Conservation (phyloP, 768 basidiomycete genomes). For the Cystobasidium onofrii region DNA sequence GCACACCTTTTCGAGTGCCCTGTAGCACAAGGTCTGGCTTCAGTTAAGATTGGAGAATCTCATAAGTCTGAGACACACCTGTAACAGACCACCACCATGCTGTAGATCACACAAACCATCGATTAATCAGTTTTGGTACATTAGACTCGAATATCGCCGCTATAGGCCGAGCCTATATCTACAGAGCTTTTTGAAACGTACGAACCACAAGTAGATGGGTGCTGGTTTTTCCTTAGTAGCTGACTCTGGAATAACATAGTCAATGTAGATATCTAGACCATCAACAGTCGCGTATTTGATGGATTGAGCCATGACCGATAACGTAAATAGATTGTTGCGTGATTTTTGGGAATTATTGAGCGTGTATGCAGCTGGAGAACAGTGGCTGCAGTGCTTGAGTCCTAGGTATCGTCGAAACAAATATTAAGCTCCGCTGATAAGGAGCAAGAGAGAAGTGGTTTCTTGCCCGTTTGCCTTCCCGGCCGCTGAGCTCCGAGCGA, state of each 20-base stretch:
- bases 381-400: too few species aligned
- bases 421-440: too few species aligned
- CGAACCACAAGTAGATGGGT: conserved; percentile 36
- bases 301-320: not conserved
- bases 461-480: too few species aligned
- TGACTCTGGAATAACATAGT: conserved; percentile 29
- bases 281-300: conserved; percentile 31
- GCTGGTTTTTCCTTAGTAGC: conserved; percentile 28
- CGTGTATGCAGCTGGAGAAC: too few species aligned
- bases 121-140: not conserved
- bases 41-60: not conserved
- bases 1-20: conserved; percentile 32
- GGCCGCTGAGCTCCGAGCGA: too few species aligned
- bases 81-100: conserved; percentile 36
- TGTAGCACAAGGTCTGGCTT: not conserved
- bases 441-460: too few species aligned
- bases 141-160: too few species aligned
- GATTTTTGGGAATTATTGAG: too few species aligned
- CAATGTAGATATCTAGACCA: conserved; percentile 36
- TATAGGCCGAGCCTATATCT: too few species aligned
- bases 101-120: not conserved
- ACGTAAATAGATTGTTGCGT: too few species aligned
- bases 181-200: not conserved
- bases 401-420: too few species aligned
- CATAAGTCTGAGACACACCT: not conserved